A percentile compares a stretch with the other conserved stretches of the same genome.
Conservation (phyloP, 805 yeast genomes). For the Candida maris region DNA sequence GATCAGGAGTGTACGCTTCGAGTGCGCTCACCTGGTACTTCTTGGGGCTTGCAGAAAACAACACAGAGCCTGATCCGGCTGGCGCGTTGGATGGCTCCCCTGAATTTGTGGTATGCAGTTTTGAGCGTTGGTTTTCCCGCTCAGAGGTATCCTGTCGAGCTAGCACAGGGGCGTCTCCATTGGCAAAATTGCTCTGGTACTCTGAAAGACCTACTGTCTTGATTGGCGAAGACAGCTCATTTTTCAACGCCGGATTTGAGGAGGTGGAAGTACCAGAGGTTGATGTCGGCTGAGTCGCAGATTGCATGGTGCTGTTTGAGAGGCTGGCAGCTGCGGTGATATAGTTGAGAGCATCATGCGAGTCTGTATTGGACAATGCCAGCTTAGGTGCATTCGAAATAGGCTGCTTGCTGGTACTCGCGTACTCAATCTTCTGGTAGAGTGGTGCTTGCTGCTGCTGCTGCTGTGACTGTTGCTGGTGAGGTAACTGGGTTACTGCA, state of each 20-base stretch:
- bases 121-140: slow-evolving; percentile 2
- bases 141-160: slow-evolving; percentile 14
- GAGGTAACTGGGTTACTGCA: slow-evolving; percentile 1
- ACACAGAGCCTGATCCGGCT: slow-evolving; percentile 5
- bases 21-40: slow-evolving; percentile 47
- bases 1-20: slow-evolving; percentile 64
- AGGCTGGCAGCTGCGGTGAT: slow-evolving; percentile 27
- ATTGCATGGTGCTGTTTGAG: slow-evolving; percentile 12
- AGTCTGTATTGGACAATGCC: slow-evolving; percentile 9
- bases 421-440: slow-evolving; percentile 3
- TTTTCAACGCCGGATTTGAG: slow-evolving; percentile 11
- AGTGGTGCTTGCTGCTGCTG: slow-evolving; percentile 2
- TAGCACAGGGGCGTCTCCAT: slow-evolving; percentile 8
- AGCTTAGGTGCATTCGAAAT: not conserved
- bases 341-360: slow-evolving; percentile 27
- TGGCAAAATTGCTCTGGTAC: slow-evolving; percentile 10
- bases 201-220: slow-evolving; percentile 15
- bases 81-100: slow-evolving; percentile 2
- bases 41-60: slow-evolving; percentile 29
- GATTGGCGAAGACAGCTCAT: slow-evolving; percentile 20
- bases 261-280: slow-evolving; percentile 16
- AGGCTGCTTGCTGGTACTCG: slow-evolving; percentile 1
- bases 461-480: slow-evolving; percentile 12
- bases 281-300: slow-evolving; percentile 9
- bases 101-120: slow-evolving; percentile 2